A percentile compares a stretch with the other conserved stretches of the same genome.
Evolutionary conservation across 306 rosid species (phyloP).

Genomic region (Pachyrhizus erosus): DNA sequence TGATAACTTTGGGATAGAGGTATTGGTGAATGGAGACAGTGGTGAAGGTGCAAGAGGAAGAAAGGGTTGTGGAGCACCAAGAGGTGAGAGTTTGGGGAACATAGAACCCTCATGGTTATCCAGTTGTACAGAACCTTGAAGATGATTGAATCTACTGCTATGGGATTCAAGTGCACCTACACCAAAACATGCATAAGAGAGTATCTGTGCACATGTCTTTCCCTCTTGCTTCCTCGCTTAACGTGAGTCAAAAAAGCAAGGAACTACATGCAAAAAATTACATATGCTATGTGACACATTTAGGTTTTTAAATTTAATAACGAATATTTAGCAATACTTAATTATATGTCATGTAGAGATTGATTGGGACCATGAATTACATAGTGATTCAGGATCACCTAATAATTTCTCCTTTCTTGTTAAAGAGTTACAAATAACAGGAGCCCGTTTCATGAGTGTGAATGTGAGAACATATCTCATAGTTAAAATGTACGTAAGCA

Average conservation of each 20-base stretch:
- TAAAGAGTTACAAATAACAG: background rate
- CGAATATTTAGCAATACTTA: too few relatives aligned
- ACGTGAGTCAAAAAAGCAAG: too few relatives aligned
- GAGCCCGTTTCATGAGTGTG: slow-evolving; percentile 8
- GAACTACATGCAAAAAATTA: background rate
- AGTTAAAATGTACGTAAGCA: slow-evolving; percentile 23
- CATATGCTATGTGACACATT: slow-evolving; percentile 7
- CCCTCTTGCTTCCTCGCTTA: slow-evolving; percentile 13
- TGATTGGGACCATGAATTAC: too few relatives aligned
- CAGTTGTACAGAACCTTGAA: slow-evolving; percentile 36
- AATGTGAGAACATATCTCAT: slow-evolving; percentile 9
- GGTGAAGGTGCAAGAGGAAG: slow-evolving; percentile 98
- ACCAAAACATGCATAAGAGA: slow-evolving; percentile 45
- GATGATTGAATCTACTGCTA: slow-evolving; percentile 49
- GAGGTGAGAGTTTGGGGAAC: slow-evolving; percentile 71
- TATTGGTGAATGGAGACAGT: slow-evolving; percentile 79
- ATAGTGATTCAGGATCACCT: too few relatives aligned
- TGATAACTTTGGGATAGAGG: slow-evolving; percentile 79
- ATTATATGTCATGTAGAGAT: too few relatives aligned
- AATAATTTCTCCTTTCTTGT: too few relatives aligned
- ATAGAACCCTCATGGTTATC: slow-evolving; percentile 53
- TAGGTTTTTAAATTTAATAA: too few relatives aligned
- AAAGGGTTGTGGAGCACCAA: slow-evolving; percentile 79
- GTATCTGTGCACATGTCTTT: background rate
- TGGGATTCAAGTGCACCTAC: slow-evolving; percentile 58